A percentile compares a stretch with the other conserved stretches of the same genome.
Conservation (phyloP, 2,329 filamentous ascomycete species). For the Phoma sp. region DNA sequence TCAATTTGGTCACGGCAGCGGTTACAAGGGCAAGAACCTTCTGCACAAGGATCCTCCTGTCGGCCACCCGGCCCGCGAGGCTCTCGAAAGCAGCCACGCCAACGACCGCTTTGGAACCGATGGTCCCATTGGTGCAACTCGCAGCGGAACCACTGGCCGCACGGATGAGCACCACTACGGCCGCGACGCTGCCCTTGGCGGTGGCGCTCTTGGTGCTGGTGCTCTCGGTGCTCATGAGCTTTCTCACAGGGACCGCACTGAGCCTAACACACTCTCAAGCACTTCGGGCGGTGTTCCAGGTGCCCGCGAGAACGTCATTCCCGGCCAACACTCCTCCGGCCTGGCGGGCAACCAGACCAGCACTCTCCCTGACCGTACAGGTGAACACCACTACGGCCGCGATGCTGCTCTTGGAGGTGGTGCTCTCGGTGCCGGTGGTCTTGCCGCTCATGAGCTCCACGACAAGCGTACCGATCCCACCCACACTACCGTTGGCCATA, state of each 20-base stretch:
- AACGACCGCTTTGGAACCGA: conserved; percentile 14
- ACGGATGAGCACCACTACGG: conserved; percentile 28
- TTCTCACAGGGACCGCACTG: too few relatives aligned
- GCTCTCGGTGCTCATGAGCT: conserved; percentile 30
- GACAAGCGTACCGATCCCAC: conserved; percentile 20
- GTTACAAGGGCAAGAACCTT: conserved; percentile 42
- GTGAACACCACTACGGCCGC: conserved; percentile 30
- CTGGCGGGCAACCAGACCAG: conserved; percentile 3
- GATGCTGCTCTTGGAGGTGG: conserved; percentile 39
- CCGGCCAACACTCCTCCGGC: conserved; percentile 1
- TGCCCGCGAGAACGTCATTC: too few relatives aligned
- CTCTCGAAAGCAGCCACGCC: conserved; percentile 18
- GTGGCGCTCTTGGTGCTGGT: conserved; percentile 37
- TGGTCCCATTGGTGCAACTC: neutral
- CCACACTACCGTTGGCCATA: neutral
- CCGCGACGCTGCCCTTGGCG: conserved; percentile 36
- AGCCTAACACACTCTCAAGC: neutral
- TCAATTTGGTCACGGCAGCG: conserved; percentile 14
- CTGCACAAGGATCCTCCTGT: conserved; percentile 52
- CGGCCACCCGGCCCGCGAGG: conserved; percentile 42
- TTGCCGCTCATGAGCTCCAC: conserved; percentile 32
- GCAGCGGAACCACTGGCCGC: neutral
- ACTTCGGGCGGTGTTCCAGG: neutral
- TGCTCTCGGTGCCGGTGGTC: conserved; percentile 36
- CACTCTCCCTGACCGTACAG: conserved; percentile 12